Evolutionary conservation across 257 asterid species (phyloP).

Genomic region (Thymus mandschuricus): DNA sequence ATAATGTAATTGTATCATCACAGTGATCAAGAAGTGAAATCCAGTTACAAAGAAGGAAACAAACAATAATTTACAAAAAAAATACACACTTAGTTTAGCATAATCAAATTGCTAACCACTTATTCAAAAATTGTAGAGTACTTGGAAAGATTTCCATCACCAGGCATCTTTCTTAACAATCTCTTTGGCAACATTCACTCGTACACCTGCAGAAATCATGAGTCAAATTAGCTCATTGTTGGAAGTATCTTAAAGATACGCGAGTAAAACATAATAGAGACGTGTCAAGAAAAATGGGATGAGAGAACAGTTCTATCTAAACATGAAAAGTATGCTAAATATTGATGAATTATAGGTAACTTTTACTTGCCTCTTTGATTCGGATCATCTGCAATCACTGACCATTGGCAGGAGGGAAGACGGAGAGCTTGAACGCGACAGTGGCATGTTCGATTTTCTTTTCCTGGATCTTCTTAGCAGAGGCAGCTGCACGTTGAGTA

Average conservation of each 20-base stretch:
- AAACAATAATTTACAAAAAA: too few species aligned
- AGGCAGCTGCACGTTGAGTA: constrained; percentile 20
- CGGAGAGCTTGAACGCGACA: constrained; percentile 31
- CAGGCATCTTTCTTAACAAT: neutral
- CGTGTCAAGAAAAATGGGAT: too few species aligned
- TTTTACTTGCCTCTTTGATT: neutral
- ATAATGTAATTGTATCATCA: too few species aligned
- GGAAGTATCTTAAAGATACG: too few species aligned
- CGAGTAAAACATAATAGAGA: too few species aligned
- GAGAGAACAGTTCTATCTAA: too few species aligned
- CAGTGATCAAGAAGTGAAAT: neutral
- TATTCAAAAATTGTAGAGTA: constrained; percentile 1
- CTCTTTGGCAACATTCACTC: neutral
- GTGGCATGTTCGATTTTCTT: constrained; percentile 17
- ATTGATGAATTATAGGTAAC: neutral
- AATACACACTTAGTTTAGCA: neutral
- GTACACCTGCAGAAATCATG: constrained; percentile 10
- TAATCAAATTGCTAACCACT: neutral
- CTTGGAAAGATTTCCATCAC: neutral
- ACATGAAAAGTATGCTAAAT: neutral
- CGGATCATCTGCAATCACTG: neutral
- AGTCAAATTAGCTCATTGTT: neutral
- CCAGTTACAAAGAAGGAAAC: neutral
- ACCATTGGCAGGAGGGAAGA: constrained; percentile 33
- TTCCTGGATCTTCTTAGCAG: constrained; percentile 31